Evolutionary conservation across 1,139 yeast genomes (phyloP).

Genomic region (Pichia inconspicua): DNA sequence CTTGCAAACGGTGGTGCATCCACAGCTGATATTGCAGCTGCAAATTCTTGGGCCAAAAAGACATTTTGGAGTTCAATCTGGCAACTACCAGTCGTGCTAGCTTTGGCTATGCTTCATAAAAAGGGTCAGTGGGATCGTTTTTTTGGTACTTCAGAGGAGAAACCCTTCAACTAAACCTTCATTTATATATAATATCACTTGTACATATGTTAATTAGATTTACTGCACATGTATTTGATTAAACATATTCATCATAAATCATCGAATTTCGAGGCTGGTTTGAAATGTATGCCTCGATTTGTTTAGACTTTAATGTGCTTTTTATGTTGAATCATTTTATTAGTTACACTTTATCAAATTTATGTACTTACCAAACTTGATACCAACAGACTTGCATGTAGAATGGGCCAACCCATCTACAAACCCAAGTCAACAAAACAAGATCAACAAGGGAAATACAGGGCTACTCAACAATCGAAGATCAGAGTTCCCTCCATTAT

Average conservation of each 20-base stretch:
- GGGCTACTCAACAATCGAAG: background rate
- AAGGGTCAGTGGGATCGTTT: conserved; percentile 92
- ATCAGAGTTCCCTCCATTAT: conserved; percentile 14
- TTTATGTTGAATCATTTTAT: no score
- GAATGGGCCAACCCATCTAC: conserved; percentile 3
- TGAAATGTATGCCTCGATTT: no score
- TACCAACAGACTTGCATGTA: conserved; percentile 38
- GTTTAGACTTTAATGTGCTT: no score
- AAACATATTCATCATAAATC: no score
- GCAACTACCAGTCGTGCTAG: conserved; percentile 85
- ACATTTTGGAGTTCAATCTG: conserved; percentile 92
- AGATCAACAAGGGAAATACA: background rate
- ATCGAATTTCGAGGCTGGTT: no score
- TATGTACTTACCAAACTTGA: conserved; percentile 42
- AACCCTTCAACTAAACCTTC: conserved; percentile 2
- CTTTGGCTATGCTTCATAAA: conserved; percentile 90
- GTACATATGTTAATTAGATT: background rate
- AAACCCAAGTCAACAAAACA: background rate
- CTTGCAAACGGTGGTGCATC: conserved; percentile 33
- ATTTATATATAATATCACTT: background rate
- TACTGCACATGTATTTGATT: no score
- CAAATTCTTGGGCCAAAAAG: conserved; percentile 67
- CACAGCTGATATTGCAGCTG: conserved; percentile 47
- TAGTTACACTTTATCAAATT: background rate
- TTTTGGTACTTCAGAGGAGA: conserved; percentile 23